Evolutionary conservation across 805 yeast genomes (phyloP), one percentile per base, ranked within the genome.

Genomic region (Barnettozyma populi): DNA sequence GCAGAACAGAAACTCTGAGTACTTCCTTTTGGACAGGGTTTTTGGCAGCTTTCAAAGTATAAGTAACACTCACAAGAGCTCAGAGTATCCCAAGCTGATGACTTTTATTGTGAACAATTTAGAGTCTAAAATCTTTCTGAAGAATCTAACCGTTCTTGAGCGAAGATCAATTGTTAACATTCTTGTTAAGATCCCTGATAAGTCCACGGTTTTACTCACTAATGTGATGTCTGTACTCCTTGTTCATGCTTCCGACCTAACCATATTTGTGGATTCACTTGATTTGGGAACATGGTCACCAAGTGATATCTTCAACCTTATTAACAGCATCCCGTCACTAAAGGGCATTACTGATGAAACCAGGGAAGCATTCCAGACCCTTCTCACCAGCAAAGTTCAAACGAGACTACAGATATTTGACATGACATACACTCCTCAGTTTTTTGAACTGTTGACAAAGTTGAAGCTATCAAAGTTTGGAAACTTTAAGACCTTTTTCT

Each of bases 91-190:
- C 29, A 31, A 29, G 14, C 21, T 27, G 9, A 43, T 57, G n/a
- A 39, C 36, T 10, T 59, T 45, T 47, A 51, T 59, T 36, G 44
- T 52, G 5, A 57, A 59, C 44, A 56, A 57, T 35, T 20, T 59
- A n/a, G 61, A 57, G 37, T 55, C 61, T 2, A 50, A 50, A 31
- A 51, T 59, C 32, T 49, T 59, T 29, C 53, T 52, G 18, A 47
- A 27, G 14, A 35, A 47, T 16, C 36, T 47, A 7, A 34, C 16
- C 25, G 46, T 29, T 7, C 5, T 14, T 34, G 51, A 48, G 20
- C 20, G 43, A 5, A 16, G 41, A 7, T 27, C 44, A 2, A 32
- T 43, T 34, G n/a, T 35, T 14, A 27, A 24, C 21, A 39, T 47
- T 7, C 5, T 47, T 18, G 11, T 34, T 5, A 23, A 44, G 14